Evolutionary conservation across 1,284 basidiomycete species (phyloP).

Genomic region (Cronartium quercuum): DNA sequence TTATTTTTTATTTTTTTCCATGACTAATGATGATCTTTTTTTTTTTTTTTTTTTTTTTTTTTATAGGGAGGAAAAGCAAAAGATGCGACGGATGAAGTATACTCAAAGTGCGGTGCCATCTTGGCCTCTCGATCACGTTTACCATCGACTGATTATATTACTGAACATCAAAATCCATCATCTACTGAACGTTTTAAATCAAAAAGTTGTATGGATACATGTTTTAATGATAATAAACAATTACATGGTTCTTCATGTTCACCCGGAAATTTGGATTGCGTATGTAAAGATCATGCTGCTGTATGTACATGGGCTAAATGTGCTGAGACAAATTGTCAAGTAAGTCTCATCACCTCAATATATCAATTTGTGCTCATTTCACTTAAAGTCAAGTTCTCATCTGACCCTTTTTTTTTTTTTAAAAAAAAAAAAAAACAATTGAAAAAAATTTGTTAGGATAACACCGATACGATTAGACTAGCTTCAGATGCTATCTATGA

Average conservation of each 20-base stretch:
- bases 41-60: neutral
- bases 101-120: constrained; percentile 13
- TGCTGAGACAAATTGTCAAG: constrained; percentile 19
- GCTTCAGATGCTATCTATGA: constrained; percentile 28
- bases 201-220: constrained; percentile 2
- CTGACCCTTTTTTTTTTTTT: neutral
- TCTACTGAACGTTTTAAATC: constrained; percentile 8
- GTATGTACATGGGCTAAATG: constrained; percentile 35
- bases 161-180: constrained; percentile 3
- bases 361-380: neutral
- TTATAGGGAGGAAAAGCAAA: constrained; percentile 9
- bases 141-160: constrained; percentile 21
- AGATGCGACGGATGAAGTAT: constrained; percentile 21
- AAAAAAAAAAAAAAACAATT: too few species aligned
- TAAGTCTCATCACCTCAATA: neutral
- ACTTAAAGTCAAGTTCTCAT: neutral
- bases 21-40: neutral
- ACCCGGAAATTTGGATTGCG: constrained; percentile 8
- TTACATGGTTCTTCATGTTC: neutral
- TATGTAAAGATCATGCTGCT: constrained; percentile 23
- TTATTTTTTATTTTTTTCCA: neutral
- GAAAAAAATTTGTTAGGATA: neutral
- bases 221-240: neutral
- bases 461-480: constrained; percentile 20
- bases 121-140: constrained; percentile 9